Base-by-base conservation (phyloP, 2,329 filamentous ascomycete genomes). In the Sporothrix brunneoviolacea region DNA sequence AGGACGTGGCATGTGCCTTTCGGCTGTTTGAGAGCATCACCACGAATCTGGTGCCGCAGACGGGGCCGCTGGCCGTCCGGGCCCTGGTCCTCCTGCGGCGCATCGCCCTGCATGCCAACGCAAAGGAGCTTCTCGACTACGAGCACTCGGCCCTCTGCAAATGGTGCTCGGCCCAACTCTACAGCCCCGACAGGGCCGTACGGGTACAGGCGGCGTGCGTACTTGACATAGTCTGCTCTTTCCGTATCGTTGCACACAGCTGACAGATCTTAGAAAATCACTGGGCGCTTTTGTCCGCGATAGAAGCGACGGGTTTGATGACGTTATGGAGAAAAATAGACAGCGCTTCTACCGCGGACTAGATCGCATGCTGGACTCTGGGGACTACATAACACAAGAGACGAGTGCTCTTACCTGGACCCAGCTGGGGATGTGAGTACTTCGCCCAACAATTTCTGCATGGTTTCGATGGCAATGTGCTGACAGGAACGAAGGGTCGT, bases 191-290 rank as follows among this genome's bases (percentile, higher is more conserved):
- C 40, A 42, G 36, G 21, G 54, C 53, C 2, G 56, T 58, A 28
- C 56, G 56, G 2, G 28, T 44, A 3, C 51, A 58, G 28, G 56
- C 56, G 18, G 40, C 48, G 55, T 57, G 24, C 4, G 55, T 55
- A 4, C 2, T 4, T n/a, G n/a, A n/a, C n/a, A n/a, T n/a, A n/a
- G n/a, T n/a, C n/a, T n/a, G n/a, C n/a, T n/a, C n/a, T n/a, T n/a
- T n/a, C n/a, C n/a, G n/a, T n/a, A n/a, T n/a, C n/a, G n/a, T n/a
- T n/a, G n/a, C n/a, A n/a, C n/a, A n/a, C n/a, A n/a, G 30, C 38
- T 53, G 18, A 53, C 38, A 32, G 16, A 8, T 9, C 8, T 2
- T 24, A 57, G 56, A 3, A 55, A 55, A 47, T 41, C 56, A 1
- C 22, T 56, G 16, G 41, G 30, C 4, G 50, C 44, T 0, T 58